These are phyloP conservation scores for Medicago lupulina DNA, from an alignment of 306 rosid genomes.

Conservation along the genomic window DNA sequence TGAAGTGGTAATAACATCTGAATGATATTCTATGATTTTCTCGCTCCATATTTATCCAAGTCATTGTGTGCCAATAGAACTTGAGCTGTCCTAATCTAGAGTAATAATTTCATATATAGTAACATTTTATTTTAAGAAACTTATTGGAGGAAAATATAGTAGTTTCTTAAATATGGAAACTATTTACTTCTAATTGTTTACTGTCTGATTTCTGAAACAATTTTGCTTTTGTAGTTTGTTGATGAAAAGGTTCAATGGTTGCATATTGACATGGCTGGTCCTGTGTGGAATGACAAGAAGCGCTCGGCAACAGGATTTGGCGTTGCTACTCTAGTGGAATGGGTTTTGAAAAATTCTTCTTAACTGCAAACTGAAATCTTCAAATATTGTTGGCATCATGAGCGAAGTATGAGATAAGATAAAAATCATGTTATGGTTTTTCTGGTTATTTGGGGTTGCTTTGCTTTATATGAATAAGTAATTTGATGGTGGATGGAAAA, in stretches of 20 bases:
- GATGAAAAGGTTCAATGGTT: slow-evolving; percentile 97
- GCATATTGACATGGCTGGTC: slow-evolving; percentile 98
- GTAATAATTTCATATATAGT: no score
- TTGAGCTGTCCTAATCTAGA: not conserved
- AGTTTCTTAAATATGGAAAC: no score
- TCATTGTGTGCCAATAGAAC: slow-evolving; percentile 18
- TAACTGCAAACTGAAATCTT: slow-evolving; percentile 8
- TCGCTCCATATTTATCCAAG: not conserved
- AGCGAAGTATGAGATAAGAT: slow-evolving; percentile 25
- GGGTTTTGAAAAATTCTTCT: slow-evolving; percentile 83
- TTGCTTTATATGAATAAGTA: slow-evolving; percentile 34
- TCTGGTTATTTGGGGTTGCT: slow-evolving; percentile 33
- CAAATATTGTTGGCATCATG: not conserved
- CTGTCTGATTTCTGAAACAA: slow-evolving; percentile 12
- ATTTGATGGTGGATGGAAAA: slow-evolving; percentile 7
- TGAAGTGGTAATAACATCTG: not conserved
- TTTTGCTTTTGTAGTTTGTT: slow-evolving; percentile 71
- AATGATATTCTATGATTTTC: slow-evolving; percentile 14
- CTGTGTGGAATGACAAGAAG: slow-evolving; percentile 84
- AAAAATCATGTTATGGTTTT: slow-evolving; percentile 37
- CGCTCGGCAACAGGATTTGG: slow-evolving; percentile 87
- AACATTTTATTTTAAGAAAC: no score
- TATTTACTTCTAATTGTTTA: no score
- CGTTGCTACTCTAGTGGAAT: slow-evolving; percentile 86
- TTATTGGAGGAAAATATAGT: no score